These are phyloP conservation scores for Scleroderma citrinum DNA, from an alignment of 768 basidiomycete genomes.

Conservation along the genomic window DNA sequence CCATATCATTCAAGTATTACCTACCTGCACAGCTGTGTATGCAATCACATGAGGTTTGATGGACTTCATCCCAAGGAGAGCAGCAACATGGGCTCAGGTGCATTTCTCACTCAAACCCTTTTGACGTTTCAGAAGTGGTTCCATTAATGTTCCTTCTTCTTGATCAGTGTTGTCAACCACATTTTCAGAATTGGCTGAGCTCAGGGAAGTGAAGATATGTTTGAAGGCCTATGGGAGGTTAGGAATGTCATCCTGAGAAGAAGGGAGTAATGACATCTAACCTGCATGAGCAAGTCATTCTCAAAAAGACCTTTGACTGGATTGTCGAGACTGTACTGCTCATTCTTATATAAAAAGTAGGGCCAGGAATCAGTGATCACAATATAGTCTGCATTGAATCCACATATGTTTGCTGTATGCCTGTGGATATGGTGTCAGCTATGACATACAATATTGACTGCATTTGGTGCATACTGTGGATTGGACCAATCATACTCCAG, in stretches of 20 bases:
- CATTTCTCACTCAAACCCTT: constrained; percentile 2
- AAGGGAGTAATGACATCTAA: not conserved
- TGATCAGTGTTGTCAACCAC: not conserved
- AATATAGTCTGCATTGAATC: constrained; percentile 7
- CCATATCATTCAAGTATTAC: not conserved
- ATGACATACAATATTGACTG: not conserved
- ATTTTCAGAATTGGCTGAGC: constrained; percentile 4
- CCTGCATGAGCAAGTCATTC: constrained; percentile 10
- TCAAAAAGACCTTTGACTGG: constrained; percentile 12
- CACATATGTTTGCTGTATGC: constrained; percentile 1
- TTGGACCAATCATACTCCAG: constrained; percentile 5
- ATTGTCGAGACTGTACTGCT: constrained; percentile 4
- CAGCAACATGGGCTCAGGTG: constrained; percentile 5
- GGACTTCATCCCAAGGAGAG: constrained; percentile 1
- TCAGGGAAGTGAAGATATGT: constrained; percentile 15
- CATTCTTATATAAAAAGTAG: constrained; percentile 10
- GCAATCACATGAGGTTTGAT: constrained; percentile 15
- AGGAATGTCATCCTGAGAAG: not conserved
- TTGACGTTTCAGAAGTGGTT: not conserved
- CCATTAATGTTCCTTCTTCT: not conserved
- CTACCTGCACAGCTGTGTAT: constrained; percentile 21
- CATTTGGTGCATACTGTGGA: not conserved
- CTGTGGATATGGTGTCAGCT: not conserved
- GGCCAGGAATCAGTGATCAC: constrained; percentile 15
- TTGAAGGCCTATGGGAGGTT: constrained; percentile 6